Evolutionary conservation across 257 asterid species (phyloP), one percentile per base, ranked within the genome.

Genomic region (Linderniella brevidens): DNA sequence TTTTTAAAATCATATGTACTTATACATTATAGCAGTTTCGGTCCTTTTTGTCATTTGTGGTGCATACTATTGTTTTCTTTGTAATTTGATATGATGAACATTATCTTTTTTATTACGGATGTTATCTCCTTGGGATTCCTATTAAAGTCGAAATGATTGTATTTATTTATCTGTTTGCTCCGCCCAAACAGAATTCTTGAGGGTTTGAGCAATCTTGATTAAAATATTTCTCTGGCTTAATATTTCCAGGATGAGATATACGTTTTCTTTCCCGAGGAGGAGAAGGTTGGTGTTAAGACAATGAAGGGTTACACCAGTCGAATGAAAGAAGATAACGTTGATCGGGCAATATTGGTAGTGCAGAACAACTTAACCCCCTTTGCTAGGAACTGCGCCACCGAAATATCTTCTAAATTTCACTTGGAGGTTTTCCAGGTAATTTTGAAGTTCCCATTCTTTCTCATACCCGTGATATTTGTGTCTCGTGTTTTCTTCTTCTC

Each of bases 351-450:
- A 53, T 64, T 82, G 45, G 87, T 79, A 19, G 92, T 79, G 51
- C 94, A 86, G 67, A 80, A 75, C 71, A 82, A 68, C 53, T 53
- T 87, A 65, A 86, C 95, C 16, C 73, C 92, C 1, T 67, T 64
- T 62, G 94, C 93, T 14, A 56, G 65, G 54, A 60, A 76, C 15
- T 74, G 90, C 58, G 59, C 81, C 6, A 57, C 67, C 70, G 96
- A 86, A 64, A 70, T 76, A 58, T 82, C 96, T 6, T 17, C 90
- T 18, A 86, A 78, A 58, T 78, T 81, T 51, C 88, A 76, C 60
- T 62, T 86, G 70, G 96, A 86, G 68, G 82, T 72, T 64, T 86
- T 86, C 46, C 92, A 78, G 93, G 96, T 83, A 46, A 68, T 52
- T 39, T 8, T 41, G 46, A 51, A 17, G 13, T 41, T 54, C 49